Evolutionary conservation across 805 yeast species (phyloP), one percentile per base, ranked within the genome.

Genomic region (Suhomyces prunicola): DNA sequence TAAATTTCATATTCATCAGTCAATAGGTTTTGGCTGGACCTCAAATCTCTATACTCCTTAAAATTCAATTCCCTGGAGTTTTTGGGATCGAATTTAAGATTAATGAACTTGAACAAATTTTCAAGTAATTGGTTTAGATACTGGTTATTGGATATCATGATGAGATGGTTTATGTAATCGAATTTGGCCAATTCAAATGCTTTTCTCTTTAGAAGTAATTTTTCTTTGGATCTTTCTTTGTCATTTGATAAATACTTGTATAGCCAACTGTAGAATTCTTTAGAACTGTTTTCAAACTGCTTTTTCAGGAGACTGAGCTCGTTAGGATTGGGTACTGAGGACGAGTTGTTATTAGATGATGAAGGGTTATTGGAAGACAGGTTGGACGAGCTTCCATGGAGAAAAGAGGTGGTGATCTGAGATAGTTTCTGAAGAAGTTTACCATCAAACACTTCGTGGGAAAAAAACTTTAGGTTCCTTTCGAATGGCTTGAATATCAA

Each of bases 131-230:
- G 70, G 58, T 73, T 74, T 44, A 70, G 61, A 54, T 73, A 74
- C 54, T 74, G 78, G 56, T 74, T 74, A 57, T 74, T 74, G 8
- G 69, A 60, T 6, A 71, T 62, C 50, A 62, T 59, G 33, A 68
- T 72, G 48, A 80, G 60, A 41, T 69, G 72, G 55, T 74, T 76
- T 59, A 74, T 67, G 61, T 80, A 80, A 49, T 78, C 81, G 50
- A 76, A 71, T 52, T 80, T 74, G 10, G 73, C 67, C 1, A 77
- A 58, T 53, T 79, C 82, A 58, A 75, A 79, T 0, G 57, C 56
- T 49, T 75, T 68, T 27, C 75, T 59, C 54, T 73, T 72, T 22
- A 54, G 50, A 17, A 77, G 57, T 22, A 71, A 60, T 54, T 71
- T 72, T 70, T 70, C 70, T 47, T 71, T 76, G 0, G 79, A 76